Percentiles rank a stretch among this genome's conserved stretches.
phyloP scores from a whole-genome alignment of 2,329 filamentous ascomycete genomes.

The Tolypocladium nubicola region DNA sequence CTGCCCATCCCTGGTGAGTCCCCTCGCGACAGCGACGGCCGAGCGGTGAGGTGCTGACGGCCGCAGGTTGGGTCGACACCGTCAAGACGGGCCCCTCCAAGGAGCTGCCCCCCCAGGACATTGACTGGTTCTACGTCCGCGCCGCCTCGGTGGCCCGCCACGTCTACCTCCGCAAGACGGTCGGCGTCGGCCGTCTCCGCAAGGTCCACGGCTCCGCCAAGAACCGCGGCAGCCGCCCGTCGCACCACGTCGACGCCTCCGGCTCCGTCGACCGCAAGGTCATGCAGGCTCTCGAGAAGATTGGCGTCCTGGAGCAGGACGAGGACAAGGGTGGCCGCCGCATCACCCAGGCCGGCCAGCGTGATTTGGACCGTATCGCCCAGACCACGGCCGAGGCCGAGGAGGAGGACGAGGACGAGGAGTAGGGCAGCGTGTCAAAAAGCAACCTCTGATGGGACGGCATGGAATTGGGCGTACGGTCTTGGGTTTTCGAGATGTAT shows the following conservation, averaged over 20 bases:
- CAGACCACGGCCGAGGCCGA: conserved; percentile 68
- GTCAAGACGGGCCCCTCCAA: conserved; percentile 97
- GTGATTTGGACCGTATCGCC: conserved; percentile 95
- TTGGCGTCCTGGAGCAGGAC: conserved; percentile 93
- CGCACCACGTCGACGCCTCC: conserved; percentile 90
- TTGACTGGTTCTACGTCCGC: conserved; percentile 92
- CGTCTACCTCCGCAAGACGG: conserved; percentile 98
- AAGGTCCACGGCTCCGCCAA: conserved; percentile 94
- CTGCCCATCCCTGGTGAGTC: conserved; percentile 76
- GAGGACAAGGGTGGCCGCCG: conserved; percentile 98
- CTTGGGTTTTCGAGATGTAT: conserved; percentile 28
- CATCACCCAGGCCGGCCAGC: conserved; percentile 96
- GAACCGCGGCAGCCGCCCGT: conserved; percentile 90
- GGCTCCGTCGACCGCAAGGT: conserved; percentile 96
- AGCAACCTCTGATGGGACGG: conserved; percentile 3
- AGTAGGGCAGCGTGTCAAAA: conserved; percentile 35
- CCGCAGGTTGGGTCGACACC: conserved; percentile 90
- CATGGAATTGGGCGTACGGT: conserved; percentile 26
- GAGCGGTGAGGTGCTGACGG: background rate
- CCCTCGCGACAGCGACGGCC: background rate
- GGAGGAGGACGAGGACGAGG: conserved; percentile 56
- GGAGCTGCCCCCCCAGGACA: conserved; percentile 95
- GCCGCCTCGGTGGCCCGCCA: conserved; percentile 93
- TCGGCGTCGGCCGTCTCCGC: conserved; percentile 94
- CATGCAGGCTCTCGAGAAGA: conserved; percentile 97